Conservation (phyloP, 768 basidiomycete species). For the Phallus indusiatus region DNA sequence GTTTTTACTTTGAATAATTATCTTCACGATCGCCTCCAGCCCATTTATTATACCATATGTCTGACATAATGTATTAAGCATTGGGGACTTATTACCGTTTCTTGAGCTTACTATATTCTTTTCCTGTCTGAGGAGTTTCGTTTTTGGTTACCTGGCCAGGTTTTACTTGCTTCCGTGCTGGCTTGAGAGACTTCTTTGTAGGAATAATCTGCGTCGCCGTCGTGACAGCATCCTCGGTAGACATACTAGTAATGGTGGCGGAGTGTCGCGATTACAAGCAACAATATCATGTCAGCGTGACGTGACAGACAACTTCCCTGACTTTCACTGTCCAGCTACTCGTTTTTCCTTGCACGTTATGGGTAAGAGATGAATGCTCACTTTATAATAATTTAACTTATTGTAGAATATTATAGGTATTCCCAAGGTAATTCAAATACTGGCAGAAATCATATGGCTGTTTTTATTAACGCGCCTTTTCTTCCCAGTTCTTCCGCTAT, state of each 20-base stretch:
- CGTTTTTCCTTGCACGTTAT: background rate
- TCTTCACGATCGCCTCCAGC: conserved; percentile 99
- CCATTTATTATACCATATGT: conserved; percentile 99
- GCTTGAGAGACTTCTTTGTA: conserved; percentile 61
- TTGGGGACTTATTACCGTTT: background rate
- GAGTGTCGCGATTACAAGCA: background rate
- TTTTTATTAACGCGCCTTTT: background rate
- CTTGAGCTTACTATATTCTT: conserved; percentile 79
- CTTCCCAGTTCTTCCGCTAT: conserved; percentile 83
- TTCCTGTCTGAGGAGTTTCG: conserved; percentile 84
- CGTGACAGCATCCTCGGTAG: background rate
- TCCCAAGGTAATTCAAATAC: conserved; percentile 31
- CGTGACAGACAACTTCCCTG: background rate
- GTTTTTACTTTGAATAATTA: conserved; percentile 75
- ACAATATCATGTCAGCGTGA: background rate
- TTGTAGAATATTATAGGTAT: conserved; percentile 26
- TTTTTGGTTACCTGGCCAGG: conserved; percentile 84
- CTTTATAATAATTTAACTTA: background rate
- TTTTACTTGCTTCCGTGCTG: conserved; percentile 90
- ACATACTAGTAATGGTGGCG: background rate
- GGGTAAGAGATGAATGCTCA: background rate
- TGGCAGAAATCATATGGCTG: background rate
- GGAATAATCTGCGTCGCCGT: background rate
- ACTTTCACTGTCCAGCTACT: background rate
- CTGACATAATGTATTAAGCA: conserved; percentile 26